Conservation (phyloP, 768 basidiomycete species). For the Boletellus sp. region DNA sequence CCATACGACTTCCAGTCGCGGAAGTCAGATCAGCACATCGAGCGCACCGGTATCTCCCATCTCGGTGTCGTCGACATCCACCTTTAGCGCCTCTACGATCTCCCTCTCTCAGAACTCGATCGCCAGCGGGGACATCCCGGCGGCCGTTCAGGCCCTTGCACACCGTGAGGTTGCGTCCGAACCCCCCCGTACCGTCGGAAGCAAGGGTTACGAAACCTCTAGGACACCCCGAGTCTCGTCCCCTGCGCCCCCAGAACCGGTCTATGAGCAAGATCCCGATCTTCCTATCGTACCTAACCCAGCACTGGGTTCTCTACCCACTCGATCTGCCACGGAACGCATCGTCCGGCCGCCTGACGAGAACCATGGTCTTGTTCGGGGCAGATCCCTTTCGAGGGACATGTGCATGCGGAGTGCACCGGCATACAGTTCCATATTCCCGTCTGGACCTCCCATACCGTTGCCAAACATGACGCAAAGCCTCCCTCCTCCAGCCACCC, state of each 20-base stretch:
- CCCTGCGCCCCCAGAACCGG: conserved; percentile 14
- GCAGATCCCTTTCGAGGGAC: conserved; percentile 32
- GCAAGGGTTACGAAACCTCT: conserved; percentile 16
- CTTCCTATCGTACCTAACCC: conserved; percentile 22
- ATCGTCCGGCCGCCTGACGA: conserved; percentile 30
- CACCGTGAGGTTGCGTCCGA: conserved; percentile 22
- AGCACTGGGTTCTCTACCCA: conserved; percentile 18
- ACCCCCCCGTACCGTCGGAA: conserved; percentile 18
- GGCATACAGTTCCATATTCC: conserved; percentile 32
- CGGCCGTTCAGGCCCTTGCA: conserved; percentile 10
- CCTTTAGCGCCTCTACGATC: conserved; percentile 22
- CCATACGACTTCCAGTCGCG: conserved; percentile 31
- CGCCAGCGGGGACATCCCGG: conserved; percentile 18
- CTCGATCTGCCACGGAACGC: conserved; percentile 32
- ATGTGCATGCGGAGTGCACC: conserved; percentile 32
- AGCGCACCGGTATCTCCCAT: conserved; percentile 33
- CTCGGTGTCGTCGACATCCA: conserved; percentile 26
- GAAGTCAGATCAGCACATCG: conserved; percentile 25
- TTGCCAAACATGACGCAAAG: conserved; percentile 24
- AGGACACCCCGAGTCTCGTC: conserved; percentile 25
- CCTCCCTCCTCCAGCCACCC: conserved; percentile 18
- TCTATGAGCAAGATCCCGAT: conserved; percentile 29
- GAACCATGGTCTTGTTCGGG: conserved; percentile 26
- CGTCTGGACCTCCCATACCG: conserved; percentile 31
- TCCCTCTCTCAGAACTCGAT: conserved; percentile 17